Base-by-base conservation (phyloP, 2,329 filamentous ascomycete genomes). In the Cyclaneusma minus region DNA sequence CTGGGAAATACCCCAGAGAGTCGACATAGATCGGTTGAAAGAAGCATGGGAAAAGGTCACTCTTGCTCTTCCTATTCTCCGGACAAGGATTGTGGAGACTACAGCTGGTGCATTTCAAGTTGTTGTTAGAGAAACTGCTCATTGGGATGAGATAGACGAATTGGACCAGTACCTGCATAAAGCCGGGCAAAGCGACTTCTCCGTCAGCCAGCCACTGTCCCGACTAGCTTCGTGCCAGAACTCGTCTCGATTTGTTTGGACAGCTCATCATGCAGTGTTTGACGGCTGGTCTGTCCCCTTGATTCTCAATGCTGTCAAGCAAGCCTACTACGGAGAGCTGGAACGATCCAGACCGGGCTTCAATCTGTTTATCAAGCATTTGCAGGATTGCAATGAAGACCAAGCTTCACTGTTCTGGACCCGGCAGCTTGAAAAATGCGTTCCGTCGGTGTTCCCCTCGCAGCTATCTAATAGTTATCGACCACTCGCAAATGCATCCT, bases 51-150 rank as follows among this genome's bases (percentile, higher is more conserved):
- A 9, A 10, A 22, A 7, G 10, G 21, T 22, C 21, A 6, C 9
- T 22, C 6, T 12, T 7, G 11, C 14, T 11, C 13, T n/a, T n/a
- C 12, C 9, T 15, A 16, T 28, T 5, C 19, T 28, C 6, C 16
- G 26, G 17, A 28, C 26, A 9, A 21, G 25, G 10, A 27, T 27
- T 22, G 25, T 27, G 4, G 7, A 14, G 12, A 7, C 7, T n/a
- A 6, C 12, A 6, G 18, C 8, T 10, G 10, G 16, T 12, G 10
- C 16, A 7, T 5, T 28, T 13, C 19, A 24, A 14, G 16, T 12
- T n/a, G 13, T 15, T 10, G 13, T 24, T 10, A 9, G 6, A 14
- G 19, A 28, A 16, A 9, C n/a, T 14, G 7, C 19, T 3, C 12
- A 13, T 21, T 27, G 25, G 25, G 5, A 25, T 6, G 11, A 6